A percentile compares a stretch with the other conserved stretches of the same genome.
Conservation (phyloP, 2,329 filamentous ascomycete genomes). For the Exophiala sp. region DNA sequence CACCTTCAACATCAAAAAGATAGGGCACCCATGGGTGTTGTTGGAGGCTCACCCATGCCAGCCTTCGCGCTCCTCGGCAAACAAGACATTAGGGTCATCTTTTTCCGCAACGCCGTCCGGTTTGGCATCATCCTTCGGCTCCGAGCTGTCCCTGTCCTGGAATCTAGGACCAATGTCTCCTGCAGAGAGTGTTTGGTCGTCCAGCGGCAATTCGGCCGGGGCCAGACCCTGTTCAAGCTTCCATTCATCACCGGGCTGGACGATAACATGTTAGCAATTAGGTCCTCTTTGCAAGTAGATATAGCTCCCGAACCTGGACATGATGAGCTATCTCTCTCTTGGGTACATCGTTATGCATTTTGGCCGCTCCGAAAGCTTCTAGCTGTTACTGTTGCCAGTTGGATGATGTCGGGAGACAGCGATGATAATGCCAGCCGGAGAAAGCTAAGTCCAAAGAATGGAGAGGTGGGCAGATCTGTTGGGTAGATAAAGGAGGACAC, state of each 20-base stretch:
- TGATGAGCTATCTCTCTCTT: constrained; percentile 16
- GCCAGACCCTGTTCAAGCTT: constrained; percentile 49
- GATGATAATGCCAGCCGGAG: no score
- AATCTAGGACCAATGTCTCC: constrained; percentile 22
- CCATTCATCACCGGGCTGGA: constrained; percentile 43
- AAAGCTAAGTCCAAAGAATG: no score
- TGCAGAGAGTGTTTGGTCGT: constrained; percentile 42
- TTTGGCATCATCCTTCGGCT: constrained; percentile 3
- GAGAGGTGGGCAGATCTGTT: no score
- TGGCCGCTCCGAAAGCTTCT: neutral
- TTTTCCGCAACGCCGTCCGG: constrained; percentile 35
- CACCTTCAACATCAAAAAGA: no score
- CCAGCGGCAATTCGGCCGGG: constrained; percentile 43
- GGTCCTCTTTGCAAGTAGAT: neutral
- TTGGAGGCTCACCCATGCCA: constrained; percentile 41
- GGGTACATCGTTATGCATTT: constrained; percentile 18
- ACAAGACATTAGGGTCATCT: constrained; percentile 38
- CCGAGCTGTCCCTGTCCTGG: constrained; percentile 11
- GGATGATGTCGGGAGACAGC: no score
- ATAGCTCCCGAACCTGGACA: constrained; percentile 10
- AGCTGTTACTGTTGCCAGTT: neutral
- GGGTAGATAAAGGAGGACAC: no score
- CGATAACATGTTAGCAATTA: constrained; percentile 12
- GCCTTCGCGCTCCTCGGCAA: constrained; percentile 41
- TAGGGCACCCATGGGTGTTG: no score